These are phyloP conservation scores for Antitrichia curtipendula DNA, from an alignment of 225 moss, liverwort and hornwort genomes.

Conservation along the genomic window DNA sequence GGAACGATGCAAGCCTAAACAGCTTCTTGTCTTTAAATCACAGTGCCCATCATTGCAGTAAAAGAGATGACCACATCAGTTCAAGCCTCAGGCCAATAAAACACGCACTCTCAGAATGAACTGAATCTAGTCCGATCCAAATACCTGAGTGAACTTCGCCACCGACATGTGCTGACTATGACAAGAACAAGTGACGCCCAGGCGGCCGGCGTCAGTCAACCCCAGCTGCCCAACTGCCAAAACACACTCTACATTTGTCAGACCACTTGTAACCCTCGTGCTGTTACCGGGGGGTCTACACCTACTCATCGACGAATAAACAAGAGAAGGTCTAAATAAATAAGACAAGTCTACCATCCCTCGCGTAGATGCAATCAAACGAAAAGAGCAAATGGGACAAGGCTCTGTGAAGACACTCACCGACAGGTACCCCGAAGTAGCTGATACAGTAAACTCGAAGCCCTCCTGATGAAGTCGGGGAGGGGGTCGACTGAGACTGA, in stretches of 20 bases:
- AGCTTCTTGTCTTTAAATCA: not conserved
- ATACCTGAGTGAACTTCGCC: conserved; percentile 74
- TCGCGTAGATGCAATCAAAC: not conserved
- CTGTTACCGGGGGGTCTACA: not conserved
- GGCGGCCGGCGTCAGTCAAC: conserved; percentile 57
- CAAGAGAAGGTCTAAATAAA: no score
- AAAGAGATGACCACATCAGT: not conserved
- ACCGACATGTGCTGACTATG: conserved; percentile 77
- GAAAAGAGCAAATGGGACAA: not conserved
- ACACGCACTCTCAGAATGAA: not conserved
- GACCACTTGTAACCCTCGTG: not conserved
- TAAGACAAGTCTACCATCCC: not conserved
- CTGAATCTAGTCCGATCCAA: not conserved
- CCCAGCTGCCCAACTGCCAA: conserved; percentile 76
- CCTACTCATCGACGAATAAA: no score
- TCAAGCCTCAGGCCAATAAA: not conserved
- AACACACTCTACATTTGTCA: conserved; percentile 21
- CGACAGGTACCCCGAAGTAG: conserved; percentile 34
- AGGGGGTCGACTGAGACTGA: conserved; percentile 10
- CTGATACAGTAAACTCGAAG: conserved; percentile 61
- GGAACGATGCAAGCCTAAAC: not conserved
- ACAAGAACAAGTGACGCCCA: conserved; percentile 83
- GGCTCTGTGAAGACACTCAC: not conserved
- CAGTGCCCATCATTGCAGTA: not conserved
- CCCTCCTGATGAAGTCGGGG: conserved; percentile 30